A percentile compares a stretch with the other conserved stretches of the same genome.
Conservation (phyloP, 1,139 yeast species). For the Blastobotrys proliferans region DNA sequence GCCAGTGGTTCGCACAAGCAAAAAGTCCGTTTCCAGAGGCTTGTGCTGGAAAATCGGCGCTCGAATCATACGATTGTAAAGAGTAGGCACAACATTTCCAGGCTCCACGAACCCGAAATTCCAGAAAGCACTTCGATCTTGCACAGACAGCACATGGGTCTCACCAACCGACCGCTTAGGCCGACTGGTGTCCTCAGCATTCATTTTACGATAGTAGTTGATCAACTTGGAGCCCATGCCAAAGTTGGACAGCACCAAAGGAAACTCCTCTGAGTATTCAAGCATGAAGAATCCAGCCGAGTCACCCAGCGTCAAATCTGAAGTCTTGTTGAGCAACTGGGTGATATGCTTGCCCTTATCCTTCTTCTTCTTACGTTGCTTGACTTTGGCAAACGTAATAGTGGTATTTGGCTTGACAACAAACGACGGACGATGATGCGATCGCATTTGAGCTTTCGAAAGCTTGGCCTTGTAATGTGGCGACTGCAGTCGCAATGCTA, state of each 20-base stretch:
- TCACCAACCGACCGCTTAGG: conserved; percentile 92
- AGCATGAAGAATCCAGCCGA: conserved; percentile 69
- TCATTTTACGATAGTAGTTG: conserved; percentile 83
- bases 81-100: conserved; percentile 89
- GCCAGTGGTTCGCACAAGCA: conserved; percentile 76
- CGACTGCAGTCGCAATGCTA: conserved; percentile 80
- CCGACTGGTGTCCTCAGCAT: conserved; percentile 75
- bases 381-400: conserved; percentile 70
- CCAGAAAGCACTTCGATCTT: conserved; percentile 97
- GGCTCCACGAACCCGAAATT: conserved; percentile 95
- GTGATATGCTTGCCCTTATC: conserved; percentile 80
- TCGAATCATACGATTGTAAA: conserved; percentile 85
- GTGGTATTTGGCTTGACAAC: conserved; percentile 72
- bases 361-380: conserved; percentile 79
- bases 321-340: conserved; percentile 65
- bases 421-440: conserved; percentile 78
- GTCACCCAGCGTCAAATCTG: conserved; percentile 82
- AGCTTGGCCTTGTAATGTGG: conserved; percentile 86
- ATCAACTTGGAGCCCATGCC: conserved; percentile 97
- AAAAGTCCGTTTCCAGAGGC: conserved; percentile 70
- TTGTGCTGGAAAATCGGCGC: conserved; percentile 95
- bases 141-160: conserved; percentile 90
- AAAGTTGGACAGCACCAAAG: conserved; percentile 74
- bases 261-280: conserved; percentile 91
- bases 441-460: conserved; percentile 64